Evolutionary conservation across 345 rosid species (phyloP).

Genomic region (Citrus sp.): DNA sequence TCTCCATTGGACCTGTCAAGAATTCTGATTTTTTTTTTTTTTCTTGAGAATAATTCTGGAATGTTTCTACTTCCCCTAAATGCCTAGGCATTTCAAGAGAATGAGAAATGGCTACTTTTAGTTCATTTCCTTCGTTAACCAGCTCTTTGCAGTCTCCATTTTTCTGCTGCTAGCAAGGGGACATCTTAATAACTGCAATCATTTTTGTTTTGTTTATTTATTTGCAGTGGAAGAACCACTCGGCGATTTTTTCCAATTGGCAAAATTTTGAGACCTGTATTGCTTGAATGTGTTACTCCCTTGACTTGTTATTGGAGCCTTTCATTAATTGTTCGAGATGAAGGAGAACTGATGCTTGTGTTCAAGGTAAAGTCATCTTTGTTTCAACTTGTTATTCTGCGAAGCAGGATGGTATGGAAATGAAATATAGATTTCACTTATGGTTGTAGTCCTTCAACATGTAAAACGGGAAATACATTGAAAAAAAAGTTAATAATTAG

Average conservation of each 20-base stretch:
- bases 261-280: conserved; percentile 78
- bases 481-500: background rate
- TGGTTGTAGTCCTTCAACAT: background rate
- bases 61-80: background rate
- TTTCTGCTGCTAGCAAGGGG: background rate
- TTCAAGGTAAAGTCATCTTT: conserved; percentile 50
- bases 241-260: conserved; percentile 66
- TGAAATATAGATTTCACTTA: background rate
- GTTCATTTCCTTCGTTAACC: background rate
- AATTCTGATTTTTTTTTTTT: too few species aligned
- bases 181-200: background rate
- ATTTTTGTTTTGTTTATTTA: conserved; percentile 5
- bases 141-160: background rate
- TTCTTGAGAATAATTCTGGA: background rate
- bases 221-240: conserved; percentile 54
- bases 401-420: background rate
- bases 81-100: background rate
- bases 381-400: background rate
- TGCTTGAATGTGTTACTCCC: conserved; percentile 73
- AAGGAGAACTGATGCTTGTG: conserved; percentile 61
- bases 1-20: background rate
- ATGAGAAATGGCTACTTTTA: background rate
- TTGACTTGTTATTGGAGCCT: conserved; percentile 87
- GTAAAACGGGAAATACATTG: background rate
- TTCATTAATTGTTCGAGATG: conserved; percentile 57